phyloP scores from a whole-genome alignment of 2,329 filamentous ascomycete genomes.

The Alternaria angustiovoidea region DNA sequence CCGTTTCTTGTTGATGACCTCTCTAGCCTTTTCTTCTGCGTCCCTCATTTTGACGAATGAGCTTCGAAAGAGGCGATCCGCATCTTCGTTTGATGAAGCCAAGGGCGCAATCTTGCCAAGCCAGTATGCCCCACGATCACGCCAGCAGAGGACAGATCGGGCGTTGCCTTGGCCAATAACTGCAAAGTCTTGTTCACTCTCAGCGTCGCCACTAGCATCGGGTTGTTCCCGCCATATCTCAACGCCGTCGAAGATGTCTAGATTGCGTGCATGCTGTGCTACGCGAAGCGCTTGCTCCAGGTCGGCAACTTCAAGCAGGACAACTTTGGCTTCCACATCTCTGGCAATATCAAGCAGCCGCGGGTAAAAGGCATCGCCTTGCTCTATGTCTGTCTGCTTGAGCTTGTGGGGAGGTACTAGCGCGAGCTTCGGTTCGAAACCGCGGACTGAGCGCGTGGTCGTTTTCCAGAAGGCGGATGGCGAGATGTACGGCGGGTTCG shows the following conservation, averaged over 20 bases:
- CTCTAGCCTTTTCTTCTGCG: neutral
- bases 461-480: conserved; percentile 65
- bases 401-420: conserved; percentile 62
- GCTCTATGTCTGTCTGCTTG: conserved; percentile 30
- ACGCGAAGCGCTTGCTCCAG: conserved; percentile 72
- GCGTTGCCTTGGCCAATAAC: conserved; percentile 53
- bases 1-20: neutral
- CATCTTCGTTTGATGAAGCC: conserved; percentile 3
- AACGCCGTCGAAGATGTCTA: conserved; percentile 50
- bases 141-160: conserved; percentile 55
- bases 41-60: neutral
- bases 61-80: conserved; percentile 3
- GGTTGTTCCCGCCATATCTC: conserved; percentile 77
- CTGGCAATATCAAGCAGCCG: conserved; percentile 66
- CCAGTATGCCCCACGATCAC: conserved; percentile 41
- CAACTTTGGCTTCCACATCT: conserved; percentile 60
- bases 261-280: conserved; percentile 53
- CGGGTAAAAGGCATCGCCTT: conserved; percentile 71
- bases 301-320: conserved; percentile 77
- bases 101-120: conserved; percentile 20
- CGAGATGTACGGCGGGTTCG: conserved; percentile 94
- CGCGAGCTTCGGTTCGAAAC: conserved; percentile 81
- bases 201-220: conserved; percentile 5
- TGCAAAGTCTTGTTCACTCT: conserved; percentile 24
- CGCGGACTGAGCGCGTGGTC: conserved; percentile 77